phyloP scores from a whole-genome alignment of 371 early-diverging fungal genomes.

The Dichotomocladium elegans region DNA sequence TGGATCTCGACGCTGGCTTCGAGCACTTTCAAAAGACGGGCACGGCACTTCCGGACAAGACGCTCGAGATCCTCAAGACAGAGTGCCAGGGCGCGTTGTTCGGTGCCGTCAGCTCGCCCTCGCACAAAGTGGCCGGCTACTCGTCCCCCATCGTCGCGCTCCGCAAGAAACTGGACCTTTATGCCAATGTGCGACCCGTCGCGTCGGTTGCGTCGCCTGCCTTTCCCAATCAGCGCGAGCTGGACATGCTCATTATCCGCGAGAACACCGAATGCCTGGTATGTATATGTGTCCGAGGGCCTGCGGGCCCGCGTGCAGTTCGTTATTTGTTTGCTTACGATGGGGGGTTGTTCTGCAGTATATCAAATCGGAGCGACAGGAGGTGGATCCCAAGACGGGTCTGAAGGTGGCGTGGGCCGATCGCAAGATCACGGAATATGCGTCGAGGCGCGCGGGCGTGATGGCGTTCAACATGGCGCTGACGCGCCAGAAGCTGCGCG shows the following conservation, averaged over 20 bases:
- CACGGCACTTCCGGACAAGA: slow-evolving; percentile 82
- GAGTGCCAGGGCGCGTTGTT: slow-evolving; percentile 93
- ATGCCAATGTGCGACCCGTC: slow-evolving; percentile 93
- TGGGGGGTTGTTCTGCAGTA: slow-evolving; percentile 47
- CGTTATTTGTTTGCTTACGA: too few species aligned
- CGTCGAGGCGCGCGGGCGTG: slow-evolving; percentile 78
- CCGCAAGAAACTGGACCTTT: slow-evolving; percentile 88
- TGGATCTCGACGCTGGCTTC: slow-evolving; percentile 89
- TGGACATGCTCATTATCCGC: slow-evolving; percentile 93
- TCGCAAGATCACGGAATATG: slow-evolving; percentile 84
- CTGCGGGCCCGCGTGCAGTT: background rate
- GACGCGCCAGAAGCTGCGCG: slow-evolving; percentile 69
- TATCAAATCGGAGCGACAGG: slow-evolving; percentile 78
- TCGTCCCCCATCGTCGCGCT: slow-evolving; percentile 94
- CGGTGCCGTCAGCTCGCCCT: slow-evolving; percentile 95
- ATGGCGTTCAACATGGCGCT: slow-evolving; percentile 90
- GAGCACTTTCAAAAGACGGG: slow-evolving; percentile 92
- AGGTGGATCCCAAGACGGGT: slow-evolving; percentile 62
- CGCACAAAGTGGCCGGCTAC: slow-evolving; percentile 94
- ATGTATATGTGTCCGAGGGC: slow-evolving; percentile 16
- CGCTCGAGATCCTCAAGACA: slow-evolving; percentile 70
- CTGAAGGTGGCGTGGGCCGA: slow-evolving; percentile 78
- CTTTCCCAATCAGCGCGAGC: slow-evolving; percentile 58
- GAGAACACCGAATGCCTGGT: slow-evolving; percentile 97
- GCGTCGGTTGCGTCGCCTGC: slow-evolving; percentile 61